Evolutionary conservation across 192 early-diverging fungal species (phyloP).

Genomic region (Radiomyces spectabilis): DNA sequence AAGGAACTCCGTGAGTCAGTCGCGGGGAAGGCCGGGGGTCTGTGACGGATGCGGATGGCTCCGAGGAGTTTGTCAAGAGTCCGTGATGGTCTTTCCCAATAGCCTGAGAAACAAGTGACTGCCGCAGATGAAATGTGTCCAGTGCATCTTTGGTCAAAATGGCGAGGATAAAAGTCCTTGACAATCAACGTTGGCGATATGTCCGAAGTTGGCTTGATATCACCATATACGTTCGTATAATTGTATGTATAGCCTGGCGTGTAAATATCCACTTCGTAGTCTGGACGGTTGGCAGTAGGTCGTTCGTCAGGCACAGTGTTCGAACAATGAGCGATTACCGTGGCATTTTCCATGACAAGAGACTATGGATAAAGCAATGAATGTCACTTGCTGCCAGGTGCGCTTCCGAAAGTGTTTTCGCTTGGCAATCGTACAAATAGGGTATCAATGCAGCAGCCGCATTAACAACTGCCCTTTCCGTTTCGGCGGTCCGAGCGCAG

Average conservation of each 20-base stretch:
- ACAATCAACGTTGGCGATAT: conserved; percentile 4
- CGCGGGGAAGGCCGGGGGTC: too few species aligned
- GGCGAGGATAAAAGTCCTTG: not conserved
- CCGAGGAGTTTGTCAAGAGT: too few species aligned
- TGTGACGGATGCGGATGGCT: too few species aligned
- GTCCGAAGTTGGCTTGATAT: not conserved
- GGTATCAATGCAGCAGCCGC: conserved; percentile 6
- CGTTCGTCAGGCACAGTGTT: not conserved
- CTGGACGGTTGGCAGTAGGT: not conserved
- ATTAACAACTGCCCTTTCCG: conserved; percentile 3
- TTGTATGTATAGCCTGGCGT: not conserved
- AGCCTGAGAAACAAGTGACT: not conserved
- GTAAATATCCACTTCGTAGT: conserved; percentile 3
- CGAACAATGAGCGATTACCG: conserved; percentile 1
- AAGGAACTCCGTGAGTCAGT: too few species aligned
- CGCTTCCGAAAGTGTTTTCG: conserved; percentile 9
- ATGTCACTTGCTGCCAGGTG: conserved; percentile 1
- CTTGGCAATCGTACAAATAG: conserved; percentile 7
- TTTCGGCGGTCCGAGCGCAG: not conserved
- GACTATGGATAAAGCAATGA: conserved; percentile 2
- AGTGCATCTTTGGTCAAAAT: conserved; percentile 3
- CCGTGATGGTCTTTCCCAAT: too few species aligned
- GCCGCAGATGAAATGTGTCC: conserved; percentile 4
- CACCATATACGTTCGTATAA: conserved; percentile 1
- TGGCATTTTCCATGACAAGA: conserved; percentile 5